Evolutionary conservation across 2,329 filamentous ascomycete species (phyloP).

Genomic region (Colletotrichum limetticola): DNA sequence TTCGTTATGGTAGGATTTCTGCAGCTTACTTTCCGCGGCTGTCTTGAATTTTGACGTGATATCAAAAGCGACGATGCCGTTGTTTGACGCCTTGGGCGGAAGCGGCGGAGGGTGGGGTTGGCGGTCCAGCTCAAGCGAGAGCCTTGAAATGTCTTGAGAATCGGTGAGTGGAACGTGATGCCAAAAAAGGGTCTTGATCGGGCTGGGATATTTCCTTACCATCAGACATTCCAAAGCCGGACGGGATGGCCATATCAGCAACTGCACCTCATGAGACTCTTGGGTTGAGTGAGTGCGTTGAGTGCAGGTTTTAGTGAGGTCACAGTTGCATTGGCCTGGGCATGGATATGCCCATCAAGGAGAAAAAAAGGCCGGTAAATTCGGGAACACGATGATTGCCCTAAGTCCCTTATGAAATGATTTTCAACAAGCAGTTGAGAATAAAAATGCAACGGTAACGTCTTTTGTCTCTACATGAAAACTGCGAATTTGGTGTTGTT

Average conservation of each 20-base stretch:
- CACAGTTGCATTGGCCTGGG: conserved; percentile 10
- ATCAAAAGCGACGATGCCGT: conserved; percentile 66
- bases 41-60: conserved; percentile 67
- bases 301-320: conserved; percentile 31
- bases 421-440: neutral
- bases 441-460: neutral
- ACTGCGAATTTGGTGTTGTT: conserved; percentile 12
- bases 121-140: conserved; percentile 50
- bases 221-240: conserved; percentile 48
- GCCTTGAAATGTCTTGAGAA: conserved; percentile 51
- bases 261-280: conserved; percentile 25
- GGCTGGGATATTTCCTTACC: conserved; percentile 40
- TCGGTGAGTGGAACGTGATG: conserved; percentile 30
- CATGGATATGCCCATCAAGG: conserved; percentile 23
- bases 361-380: neutral
- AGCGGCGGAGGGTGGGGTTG: conserved; percentile 48
- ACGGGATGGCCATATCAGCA: conserved; percentile 26
- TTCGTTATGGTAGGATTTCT: neutral
- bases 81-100: conserved; percentile 50
- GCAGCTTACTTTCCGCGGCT: conserved; percentile 62
- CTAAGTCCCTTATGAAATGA: too few relatives aligned
- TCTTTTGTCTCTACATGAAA: neutral
- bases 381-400: neutral
- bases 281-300: conserved; percentile 18
- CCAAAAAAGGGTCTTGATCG: neutral